Evolutionary conservation across 192 early-diverging fungal species (phyloP).

Genomic region (Rhizoclosmatium sp.): DNA sequence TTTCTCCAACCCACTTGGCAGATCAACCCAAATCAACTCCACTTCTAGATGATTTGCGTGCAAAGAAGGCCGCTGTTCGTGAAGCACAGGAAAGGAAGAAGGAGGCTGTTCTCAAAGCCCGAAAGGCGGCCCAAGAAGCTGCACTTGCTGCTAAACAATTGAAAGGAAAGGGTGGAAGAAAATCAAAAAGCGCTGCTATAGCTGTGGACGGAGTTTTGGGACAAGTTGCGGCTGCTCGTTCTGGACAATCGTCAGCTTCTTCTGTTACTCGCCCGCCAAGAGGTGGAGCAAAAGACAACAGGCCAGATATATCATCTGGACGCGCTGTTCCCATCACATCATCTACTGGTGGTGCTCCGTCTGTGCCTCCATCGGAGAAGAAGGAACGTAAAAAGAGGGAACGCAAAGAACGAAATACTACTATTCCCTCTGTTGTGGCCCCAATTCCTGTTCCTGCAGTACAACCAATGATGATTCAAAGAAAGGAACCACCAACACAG

Average conservation of each 20-base stretch:
- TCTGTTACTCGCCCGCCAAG: background rate
- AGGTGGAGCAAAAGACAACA: background rate
- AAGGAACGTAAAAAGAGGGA: constrained; percentile 1
- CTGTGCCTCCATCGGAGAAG: background rate
- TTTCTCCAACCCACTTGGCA: constrained; percentile 36
- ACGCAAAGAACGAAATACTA: background rate
- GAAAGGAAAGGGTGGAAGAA: no score
- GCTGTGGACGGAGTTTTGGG: background rate
- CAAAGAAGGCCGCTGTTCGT: constrained; percentile 63
- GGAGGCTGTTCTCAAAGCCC: background rate
- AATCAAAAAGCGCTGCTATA: background rate
- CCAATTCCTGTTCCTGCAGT: background rate
- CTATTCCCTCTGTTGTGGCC: background rate
- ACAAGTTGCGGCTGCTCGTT: background rate
- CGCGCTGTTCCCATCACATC: no score
- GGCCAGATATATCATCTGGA: no score
- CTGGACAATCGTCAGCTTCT: background rate
- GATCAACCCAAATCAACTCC: constrained; percentile 74
- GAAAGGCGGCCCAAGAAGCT: background rate
- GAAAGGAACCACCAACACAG: background rate
- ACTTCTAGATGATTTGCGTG: constrained; percentile 74
- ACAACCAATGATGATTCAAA: constrained; percentile 15
- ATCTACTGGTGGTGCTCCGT: background rate
- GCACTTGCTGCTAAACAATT: background rate
- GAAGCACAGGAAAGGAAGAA: constrained; percentile 53